Base-by-base conservation (phyloP, 345 rosid species). In the Citrus mangshanensis region DNA sequence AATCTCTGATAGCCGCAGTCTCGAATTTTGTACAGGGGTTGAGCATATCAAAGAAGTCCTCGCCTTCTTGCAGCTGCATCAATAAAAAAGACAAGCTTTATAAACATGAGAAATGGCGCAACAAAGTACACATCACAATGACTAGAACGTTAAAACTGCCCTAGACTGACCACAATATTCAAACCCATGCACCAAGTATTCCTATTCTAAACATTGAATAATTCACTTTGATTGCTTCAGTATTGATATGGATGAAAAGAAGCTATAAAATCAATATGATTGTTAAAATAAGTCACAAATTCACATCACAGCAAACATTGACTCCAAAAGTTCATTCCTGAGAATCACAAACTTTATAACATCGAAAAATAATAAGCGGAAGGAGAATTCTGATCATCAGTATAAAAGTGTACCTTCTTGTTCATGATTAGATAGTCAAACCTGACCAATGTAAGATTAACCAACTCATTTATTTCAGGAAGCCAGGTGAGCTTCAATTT, bases 401-500 rank as follows among this genome's bases (percentile, higher is more conserved):
- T 32, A 60, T 24, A 9, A 40, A 69, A 19, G 28, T 27, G 25
- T 78, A 90, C 97, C 94, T 92, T 91, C 89, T 92, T 89, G 80
- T 92, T 92, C 12, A 89, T 82, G 81, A 91, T 92, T 9, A 91
- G 80, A 79, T 92, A 84, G 81, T 88, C 94, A 72, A 84, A 92
- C 72, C 89, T 90, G 38, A 90, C 82, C 81, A 92, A 54, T 21
- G 87, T 77, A 73, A 92, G 91, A 66, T 84, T 88, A 51, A 91
- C 90, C 59, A 91, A 82, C 62, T 92, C 95, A 56, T 75, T 79
- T 34, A 77, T 86, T 49, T 91, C 85, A 0, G 97, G 97, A 91
- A 59, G 90, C 98, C 98, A 93, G 4, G 98, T 95, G 54, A 95
- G 90, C 90, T 95, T 95, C 89, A 91, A 69, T 84, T 91, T 91